Conservation (phyloP, 768 basidiomycete genomes). For the Daedalea quercina region DNA sequence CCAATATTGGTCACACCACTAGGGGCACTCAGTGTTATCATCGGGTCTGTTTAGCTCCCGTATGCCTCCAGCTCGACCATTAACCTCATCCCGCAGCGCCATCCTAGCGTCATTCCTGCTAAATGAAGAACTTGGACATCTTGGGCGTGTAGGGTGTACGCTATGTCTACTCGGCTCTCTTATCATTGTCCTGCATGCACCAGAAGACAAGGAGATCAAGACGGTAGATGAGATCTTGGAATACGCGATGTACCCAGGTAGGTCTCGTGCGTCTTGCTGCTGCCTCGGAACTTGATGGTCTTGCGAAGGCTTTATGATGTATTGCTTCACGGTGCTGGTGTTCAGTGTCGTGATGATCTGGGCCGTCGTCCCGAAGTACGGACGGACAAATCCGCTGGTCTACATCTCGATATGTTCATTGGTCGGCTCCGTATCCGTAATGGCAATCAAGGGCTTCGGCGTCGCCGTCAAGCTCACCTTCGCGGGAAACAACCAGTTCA, state of each 20-base stretch:
- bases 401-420: slow-evolving; percentile 97
- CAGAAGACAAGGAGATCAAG: slow-evolving; percentile 87
- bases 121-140: slow-evolving; percentile 88
- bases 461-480: slow-evolving; percentile 94
- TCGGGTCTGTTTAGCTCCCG: slow-evolving; percentile 58
- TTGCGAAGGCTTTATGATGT: slow-evolving; percentile 75
- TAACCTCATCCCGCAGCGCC: slow-evolving; percentile 45
- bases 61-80: background rate
- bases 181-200: slow-evolving; percentile 94
- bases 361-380: slow-evolving; percentile 75
- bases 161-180: slow-evolving; percentile 82
- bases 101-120: slow-evolving; percentile 90
- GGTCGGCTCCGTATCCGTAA: slow-evolving; percentile 94
- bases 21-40: slow-evolving; percentile 93
- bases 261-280: slow-evolving; percentile 13
- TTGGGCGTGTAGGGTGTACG: slow-evolving; percentile 83
- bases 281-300: background rate
- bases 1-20: slow-evolving; percentile 97
- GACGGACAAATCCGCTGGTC: slow-evolving; percentile 81
- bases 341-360: slow-evolving; percentile 87
- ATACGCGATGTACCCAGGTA: slow-evolving; percentile 92
- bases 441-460: slow-evolving; percentile 98
- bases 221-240: slow-evolving; percentile 91
- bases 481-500: slow-evolving; percentile 90
- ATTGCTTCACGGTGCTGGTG: slow-evolving; percentile 79